A percentile compares a stretch with the other conserved stretches of the same genome.
These are phyloP conservation scores for Pichia sp. DNA, from an alignment of 1,139 yeast species.

Conservation along the genomic window DNA sequence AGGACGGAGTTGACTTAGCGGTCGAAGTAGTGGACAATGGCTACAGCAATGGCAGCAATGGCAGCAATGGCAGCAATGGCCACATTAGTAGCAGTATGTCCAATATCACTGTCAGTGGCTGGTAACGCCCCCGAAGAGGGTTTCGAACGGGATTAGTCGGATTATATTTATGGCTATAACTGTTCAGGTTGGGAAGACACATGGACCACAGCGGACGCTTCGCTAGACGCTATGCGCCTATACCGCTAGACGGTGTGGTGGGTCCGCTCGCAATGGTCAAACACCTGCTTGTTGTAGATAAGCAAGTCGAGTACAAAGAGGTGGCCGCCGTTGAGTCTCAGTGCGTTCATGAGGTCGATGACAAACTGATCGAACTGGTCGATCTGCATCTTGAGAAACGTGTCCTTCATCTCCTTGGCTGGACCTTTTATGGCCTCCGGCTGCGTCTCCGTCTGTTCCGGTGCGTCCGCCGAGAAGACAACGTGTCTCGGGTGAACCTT, in stretches of 20 bases:
- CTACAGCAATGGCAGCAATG: too few species aligned
- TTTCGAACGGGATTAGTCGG: too few species aligned
- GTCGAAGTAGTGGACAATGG: too few species aligned
- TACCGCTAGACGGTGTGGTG: neutral
- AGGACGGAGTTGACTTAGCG: too few species aligned
- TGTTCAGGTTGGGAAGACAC: too few species aligned
- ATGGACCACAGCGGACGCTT: too few species aligned
- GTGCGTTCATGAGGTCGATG: conserved; percentile 36
- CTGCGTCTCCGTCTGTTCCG: neutral
- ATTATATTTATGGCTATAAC: too few species aligned
- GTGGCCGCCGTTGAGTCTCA: conserved; percentile 43
- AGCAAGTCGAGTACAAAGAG: conserved; percentile 41
- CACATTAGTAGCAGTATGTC: too few species aligned
- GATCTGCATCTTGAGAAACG: conserved; percentile 5
- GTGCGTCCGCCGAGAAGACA: neutral
- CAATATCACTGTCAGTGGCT: too few species aligned
- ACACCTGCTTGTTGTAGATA: conserved; percentile 35
- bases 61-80: too few species aligned
- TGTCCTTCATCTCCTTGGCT: neutral
- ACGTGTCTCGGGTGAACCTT: conserved; percentile 21
- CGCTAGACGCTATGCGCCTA: too few species aligned
- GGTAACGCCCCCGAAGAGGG: too few species aligned
- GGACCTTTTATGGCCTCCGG: neutral
- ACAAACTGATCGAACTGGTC: conserved; percentile 35
- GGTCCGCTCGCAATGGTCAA: conserved; percentile 34